Percentiles rank a stretch among this genome's conserved stretches.
These are phyloP conservation scores for Macrolepiota albuminosa DNA, from an alignment of 768 basidiomycete species.

Conservation along the genomic window DNA sequence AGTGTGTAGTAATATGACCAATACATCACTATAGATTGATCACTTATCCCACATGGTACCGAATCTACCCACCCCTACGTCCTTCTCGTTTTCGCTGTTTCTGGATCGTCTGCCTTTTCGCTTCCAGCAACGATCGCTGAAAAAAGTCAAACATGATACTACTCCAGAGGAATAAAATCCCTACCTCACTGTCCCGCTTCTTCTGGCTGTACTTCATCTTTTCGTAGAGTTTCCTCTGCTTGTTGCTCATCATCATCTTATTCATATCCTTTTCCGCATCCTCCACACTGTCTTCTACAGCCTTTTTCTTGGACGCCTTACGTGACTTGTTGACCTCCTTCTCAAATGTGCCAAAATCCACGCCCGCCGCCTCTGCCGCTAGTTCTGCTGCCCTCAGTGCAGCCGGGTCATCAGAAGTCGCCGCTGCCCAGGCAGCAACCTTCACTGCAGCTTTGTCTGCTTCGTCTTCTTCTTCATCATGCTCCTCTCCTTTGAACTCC, in stretches of 20 bases:
- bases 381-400: constrained; percentile 84
- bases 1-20: constrained; percentile 5
- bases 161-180: constrained; percentile 19
- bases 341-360: constrained; percentile 77
- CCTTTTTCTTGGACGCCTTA: constrained; percentile 31
- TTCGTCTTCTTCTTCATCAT: constrained; percentile 22
- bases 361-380: constrained; percentile 84
- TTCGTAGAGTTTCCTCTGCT: constrained; percentile 89
- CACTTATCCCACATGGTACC: neutral
- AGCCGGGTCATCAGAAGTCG: constrained; percentile 50
- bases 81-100: constrained; percentile 42
- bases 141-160: constrained; percentile 10
- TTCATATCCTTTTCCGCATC: constrained; percentile 79
- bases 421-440: constrained; percentile 26
- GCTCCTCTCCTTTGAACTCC: constrained; percentile 29
- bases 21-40: neutral
- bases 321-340: constrained; percentile 62
- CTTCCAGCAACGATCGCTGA: constrained; percentile 59
- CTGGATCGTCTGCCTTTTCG: constrained; percentile 49
- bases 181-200: constrained; percentile 75
- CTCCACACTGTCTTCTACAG: constrained; percentile 24
- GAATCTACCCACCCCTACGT: constrained; percentile 5
- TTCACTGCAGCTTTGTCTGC: constrained; percentile 24
- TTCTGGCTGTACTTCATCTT: constrained; percentile 86
- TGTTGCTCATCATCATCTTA: constrained; percentile 98